Base-by-base conservation (phyloP, 441 rosid species). In the Pelargonium myrrhifolium region DNA sequence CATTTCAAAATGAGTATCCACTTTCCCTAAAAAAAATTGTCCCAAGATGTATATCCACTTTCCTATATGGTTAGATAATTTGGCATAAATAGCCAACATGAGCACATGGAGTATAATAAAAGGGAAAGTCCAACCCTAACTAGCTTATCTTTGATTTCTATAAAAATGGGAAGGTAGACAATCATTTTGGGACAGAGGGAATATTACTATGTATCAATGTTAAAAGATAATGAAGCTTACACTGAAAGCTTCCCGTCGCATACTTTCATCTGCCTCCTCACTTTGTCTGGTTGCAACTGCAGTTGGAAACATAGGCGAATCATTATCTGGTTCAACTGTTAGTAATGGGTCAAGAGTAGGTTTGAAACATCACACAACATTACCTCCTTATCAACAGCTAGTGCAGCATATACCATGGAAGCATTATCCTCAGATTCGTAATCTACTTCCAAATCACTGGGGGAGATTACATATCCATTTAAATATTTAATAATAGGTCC, bases 261-360 rank as follows among this genome's bases (percentile, higher is more conserved):
- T 22, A 53, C 59, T 53, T 21, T 17, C 59, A 53, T 53, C 21
- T 7, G 59, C 10, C 59, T 53, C 20, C 9, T 53, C 22, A 53
- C 59, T 53, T 53, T 53, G 59, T 53, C 59, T 53, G 59, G 59
- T 24, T 53, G 59, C 59, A 53, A 53, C 59, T 53, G 59, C 24
- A 18, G 59, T 15, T 53, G 6, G 35, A 31, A 53, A 15, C 20
- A 17, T 15, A 53, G 24, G 24, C 20, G 22, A 53, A 53, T 53
- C 59, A 53, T 21, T 17, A 53, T 53, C 59, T 17, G 20, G 59
- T 18, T 53, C 1, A 53, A 17, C 24, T 53, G 59, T 17, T 18
- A 53, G 18, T 17, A 53, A 53, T n/a, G 20, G 51, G 4, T 45
- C 51, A 9, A 45, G 51, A 49, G 17, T 18, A 17, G 9, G 10